These are phyloP conservation scores for Daldinia bambusicola DNA, from an alignment of 495 filamentous ascomycete genomes.

Conservation along the genomic window DNA sequence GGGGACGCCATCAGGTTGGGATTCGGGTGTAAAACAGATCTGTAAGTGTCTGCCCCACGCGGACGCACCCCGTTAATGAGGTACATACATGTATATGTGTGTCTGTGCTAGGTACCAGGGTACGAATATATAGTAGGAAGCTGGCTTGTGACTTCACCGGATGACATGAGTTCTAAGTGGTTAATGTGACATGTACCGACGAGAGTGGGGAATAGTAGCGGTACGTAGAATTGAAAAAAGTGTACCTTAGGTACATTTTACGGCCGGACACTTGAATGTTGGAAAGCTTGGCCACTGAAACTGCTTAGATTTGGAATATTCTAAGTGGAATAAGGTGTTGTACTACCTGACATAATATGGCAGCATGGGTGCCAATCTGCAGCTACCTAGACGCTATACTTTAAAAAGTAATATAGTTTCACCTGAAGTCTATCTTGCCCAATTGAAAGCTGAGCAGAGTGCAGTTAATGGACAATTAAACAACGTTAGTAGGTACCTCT, in stretches of 20 bases:
- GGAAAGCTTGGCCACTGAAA: background rate
- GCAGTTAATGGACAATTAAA: background rate
- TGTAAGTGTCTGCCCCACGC: constrained; percentile 16
- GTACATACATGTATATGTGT: constrained; percentile 4
- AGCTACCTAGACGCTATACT: background rate
- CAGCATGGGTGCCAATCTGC: too few relatives aligned
- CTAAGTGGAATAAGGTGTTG: background rate
- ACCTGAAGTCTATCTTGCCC: background rate
- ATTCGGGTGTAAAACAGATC: constrained; percentile 29
- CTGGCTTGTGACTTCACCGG: constrained; percentile 47
- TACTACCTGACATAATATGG: too few relatives aligned
- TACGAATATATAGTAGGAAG: background rate
- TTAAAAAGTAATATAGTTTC: background rate
- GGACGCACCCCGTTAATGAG: constrained; percentile 32
- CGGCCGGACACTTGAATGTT: background rate
- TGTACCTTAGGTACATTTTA: constrained; percentile 29
- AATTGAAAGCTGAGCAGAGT: background rate
- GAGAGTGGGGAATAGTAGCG: constrained; percentile 25
- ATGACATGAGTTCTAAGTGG: constrained; percentile 43
- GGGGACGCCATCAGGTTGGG: constrained; percentile 33
- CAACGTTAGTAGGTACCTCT: background rate
- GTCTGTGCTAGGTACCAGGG: too few relatives aligned
- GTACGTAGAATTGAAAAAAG: constrained; percentile 18
- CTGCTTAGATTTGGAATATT: constrained; percentile 16
- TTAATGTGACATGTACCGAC: constrained; percentile 33